These are phyloP conservation scores for Ilyonectria sp. DNA, from an alignment of 2,329 filamentous ascomycete species.

Conservation along the genomic window DNA sequence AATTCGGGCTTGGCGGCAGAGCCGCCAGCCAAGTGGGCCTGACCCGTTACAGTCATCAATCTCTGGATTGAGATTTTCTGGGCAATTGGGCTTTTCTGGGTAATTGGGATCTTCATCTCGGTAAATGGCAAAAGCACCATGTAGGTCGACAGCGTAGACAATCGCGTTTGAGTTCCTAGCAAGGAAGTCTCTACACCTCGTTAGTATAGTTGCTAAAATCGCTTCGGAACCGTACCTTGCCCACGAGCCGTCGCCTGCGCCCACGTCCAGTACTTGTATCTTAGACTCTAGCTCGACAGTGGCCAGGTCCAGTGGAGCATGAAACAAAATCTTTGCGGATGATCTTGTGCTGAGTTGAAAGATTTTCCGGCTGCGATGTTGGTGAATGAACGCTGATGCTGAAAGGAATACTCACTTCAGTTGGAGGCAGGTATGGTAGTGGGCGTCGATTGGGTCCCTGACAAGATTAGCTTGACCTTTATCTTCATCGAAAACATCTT, in stretches of 20 bases:
- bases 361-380: not conserved
- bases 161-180: not conserved
- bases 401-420: not conserved
- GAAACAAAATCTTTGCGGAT: not conserved
- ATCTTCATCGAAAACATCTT: not conserved
- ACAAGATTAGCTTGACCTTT: not conserved
- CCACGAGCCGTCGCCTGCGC: conserved; percentile 1
- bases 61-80: conserved; percentile 1
- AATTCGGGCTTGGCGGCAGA: too few species aligned
- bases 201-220: conserved; percentile 4
- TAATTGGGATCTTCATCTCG: not conserved
- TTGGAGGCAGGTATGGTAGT: not conserved
- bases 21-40: too few species aligned
- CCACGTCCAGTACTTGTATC: not conserved
- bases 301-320: not conserved
- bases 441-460: not conserved
- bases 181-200: conserved; percentile 1
- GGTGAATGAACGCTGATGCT: not conserved
- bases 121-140: not conserved
- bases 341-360: not conserved
- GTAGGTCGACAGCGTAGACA: not conserved
- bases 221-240: conserved; percentile 1
- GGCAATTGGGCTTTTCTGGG: not conserved
- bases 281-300: not conserved
- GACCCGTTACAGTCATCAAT: not conserved